phyloP scores from a whole-genome alignment of 2,329 filamentous ascomycete genomes.

The Rutstroemia sp. region DNA sequence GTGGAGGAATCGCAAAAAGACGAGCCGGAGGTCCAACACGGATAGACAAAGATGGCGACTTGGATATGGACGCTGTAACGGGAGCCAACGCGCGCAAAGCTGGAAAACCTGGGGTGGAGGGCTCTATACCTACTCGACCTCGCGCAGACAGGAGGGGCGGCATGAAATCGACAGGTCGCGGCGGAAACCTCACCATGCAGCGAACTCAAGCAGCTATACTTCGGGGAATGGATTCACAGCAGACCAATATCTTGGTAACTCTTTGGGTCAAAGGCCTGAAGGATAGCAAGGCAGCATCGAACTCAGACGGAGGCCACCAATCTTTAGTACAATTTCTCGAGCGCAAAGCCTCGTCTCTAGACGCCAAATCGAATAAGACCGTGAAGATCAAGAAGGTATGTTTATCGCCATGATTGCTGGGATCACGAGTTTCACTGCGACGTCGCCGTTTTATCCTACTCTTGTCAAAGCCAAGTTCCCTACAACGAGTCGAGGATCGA shows the following conservation, averaged over 20 bases:
- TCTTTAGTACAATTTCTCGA: conserved; percentile 63
- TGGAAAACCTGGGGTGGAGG: conserved; percentile 21
- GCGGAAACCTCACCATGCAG: conserved; percentile 26
- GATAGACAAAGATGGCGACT: conserved; percentile 53
- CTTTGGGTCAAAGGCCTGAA: conserved; percentile 53
- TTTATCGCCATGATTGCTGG: conserved; percentile 40
- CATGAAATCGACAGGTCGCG: conserved; percentile 27
- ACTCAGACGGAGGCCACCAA: conserved; percentile 58
- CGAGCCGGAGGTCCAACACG: conserved; percentile 31
- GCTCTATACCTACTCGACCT: conserved; percentile 11
- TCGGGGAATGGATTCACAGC: conserved; percentile 31
- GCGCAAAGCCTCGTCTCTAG: conserved; percentile 55
- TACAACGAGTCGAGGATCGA: conserved; percentile 23
- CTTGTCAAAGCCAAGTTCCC: conserved; percentile 31
- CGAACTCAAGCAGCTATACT: conserved; percentile 28
- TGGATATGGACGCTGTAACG: conserved; percentile 45
- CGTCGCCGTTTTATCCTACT: conserved; percentile 33
- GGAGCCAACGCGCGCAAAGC: conserved; percentile 23
- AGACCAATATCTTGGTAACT: conserved; percentile 23
- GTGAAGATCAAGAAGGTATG: conserved; percentile 74
- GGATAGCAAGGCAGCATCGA: conserved; percentile 59
- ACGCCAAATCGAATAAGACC: conserved; percentile 35
- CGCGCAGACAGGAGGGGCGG: conserved; percentile 22
- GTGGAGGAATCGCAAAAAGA: conserved; percentile 44
- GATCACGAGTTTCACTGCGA: conserved; percentile 27